Base-by-base conservation (phyloP, 306 rosid species). In the Malus asiatica region DNA sequence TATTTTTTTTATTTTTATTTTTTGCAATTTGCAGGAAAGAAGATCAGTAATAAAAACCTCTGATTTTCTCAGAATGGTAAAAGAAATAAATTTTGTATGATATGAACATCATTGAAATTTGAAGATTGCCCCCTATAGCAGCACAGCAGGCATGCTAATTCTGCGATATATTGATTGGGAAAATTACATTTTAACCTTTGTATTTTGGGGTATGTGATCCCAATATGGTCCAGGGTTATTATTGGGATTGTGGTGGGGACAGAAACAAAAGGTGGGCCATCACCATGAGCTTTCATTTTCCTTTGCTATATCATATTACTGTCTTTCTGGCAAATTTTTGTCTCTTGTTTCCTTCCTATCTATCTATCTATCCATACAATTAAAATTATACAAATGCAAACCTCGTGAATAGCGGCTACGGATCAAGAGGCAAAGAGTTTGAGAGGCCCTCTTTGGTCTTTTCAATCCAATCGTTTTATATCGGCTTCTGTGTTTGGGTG, bases 51-150 rank as follows among this genome's bases (percentile, higher is more conserved):
- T 55, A 1, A 7, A 48, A 15, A 2, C 55, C 55, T 16, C 55
- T 48, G 55, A 55, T 20, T 8, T 55, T 55, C 25, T 55, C 23
- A 3, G 60, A 7, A 20, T 8, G 68, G 66, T 60, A 11, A 59
- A 27, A 35, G 2, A 38, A 38, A 38, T 38, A 38, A 6, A 66
- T 11, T 64, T 71, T 53, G 11, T 35, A 79, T 72, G 68, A 64
- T 79, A 63, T 57, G 66, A 27, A 66, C n/a, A 55, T 55, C 67
- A 55, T 79, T 66, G 77, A 29, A 72, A 62, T 62, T 27, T 60
- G 65, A 60, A 25, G 7, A 60, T 59, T 25, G 25, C 25, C 25
- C 25, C 16, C 18, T 12, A 32, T 5, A n/a, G 27, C 63, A 33
- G 38, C 38, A 33, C 38, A 58, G 30, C 8, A 22, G 30, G 29